These are phyloP conservation scores for Clavariopsis aquatica DNA, from an alignment of 495 filamentous ascomycete species.

Conservation along the genomic window DNA sequence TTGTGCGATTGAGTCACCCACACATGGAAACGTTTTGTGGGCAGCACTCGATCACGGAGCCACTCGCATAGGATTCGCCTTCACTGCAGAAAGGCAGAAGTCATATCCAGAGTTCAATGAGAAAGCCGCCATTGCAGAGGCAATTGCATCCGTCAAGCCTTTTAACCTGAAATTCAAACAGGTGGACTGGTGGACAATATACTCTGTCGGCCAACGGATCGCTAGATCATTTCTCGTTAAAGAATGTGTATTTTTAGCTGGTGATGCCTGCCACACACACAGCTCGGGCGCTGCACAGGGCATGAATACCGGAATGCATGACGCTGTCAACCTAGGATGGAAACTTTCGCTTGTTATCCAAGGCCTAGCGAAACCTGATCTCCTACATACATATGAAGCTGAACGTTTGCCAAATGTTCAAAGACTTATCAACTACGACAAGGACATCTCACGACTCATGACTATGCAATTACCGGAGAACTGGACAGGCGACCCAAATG, in stretches of 20 bases:
- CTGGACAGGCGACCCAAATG: slow-evolving; percentile 48
- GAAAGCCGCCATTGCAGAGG: slow-evolving; percentile 48
- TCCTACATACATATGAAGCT: slow-evolving; percentile 50
- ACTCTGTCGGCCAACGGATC: slow-evolving; percentile 56
- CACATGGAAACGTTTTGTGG: slow-evolving; percentile 56
- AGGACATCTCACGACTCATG: slow-evolving; percentile 46
- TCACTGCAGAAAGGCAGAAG: slow-evolving; percentile 51
- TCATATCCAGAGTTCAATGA: slow-evolving; percentile 48
- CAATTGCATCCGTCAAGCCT: slow-evolving; percentile 50
- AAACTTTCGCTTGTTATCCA: slow-evolving; percentile 52
- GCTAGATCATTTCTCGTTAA: slow-evolving; percentile 49
- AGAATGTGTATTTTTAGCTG: slow-evolving; percentile 52
- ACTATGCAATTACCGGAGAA: slow-evolving; percentile 47
- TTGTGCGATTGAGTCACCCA: slow-evolving; percentile 53
- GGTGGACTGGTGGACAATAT: slow-evolving; percentile 62
- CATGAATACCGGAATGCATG: slow-evolving; percentile 57
- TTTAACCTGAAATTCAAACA: slow-evolving; percentile 50
- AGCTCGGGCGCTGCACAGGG: slow-evolving; percentile 54
- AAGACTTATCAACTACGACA: slow-evolving; percentile 51
- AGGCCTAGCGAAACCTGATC: slow-evolving; percentile 40
- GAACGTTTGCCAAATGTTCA: slow-evolving; percentile 50
- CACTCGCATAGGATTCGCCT: slow-evolving; percentile 57
- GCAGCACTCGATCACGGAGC: slow-evolving; percentile 52
- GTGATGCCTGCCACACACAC: slow-evolving; percentile 57
- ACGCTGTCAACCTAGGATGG: slow-evolving; percentile 57